Conservation (phyloP, 495 filamentous ascomycete genomes). For the Talaromyces thailandensis region DNA sequence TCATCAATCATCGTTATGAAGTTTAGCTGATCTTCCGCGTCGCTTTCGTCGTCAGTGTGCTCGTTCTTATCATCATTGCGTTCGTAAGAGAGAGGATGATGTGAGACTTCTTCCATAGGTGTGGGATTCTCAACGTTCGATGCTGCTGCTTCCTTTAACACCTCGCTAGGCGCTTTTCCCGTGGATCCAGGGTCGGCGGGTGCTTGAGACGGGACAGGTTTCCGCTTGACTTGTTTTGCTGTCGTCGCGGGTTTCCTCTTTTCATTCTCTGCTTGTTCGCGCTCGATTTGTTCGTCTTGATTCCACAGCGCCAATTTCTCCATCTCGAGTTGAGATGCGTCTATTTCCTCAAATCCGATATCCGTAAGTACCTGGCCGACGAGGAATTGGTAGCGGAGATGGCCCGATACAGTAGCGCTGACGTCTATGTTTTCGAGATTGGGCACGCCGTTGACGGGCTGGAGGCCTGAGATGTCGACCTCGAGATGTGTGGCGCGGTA, state of each 20-base stretch:
- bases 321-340: conserved; percentile 43
- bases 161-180: conserved; percentile 19
- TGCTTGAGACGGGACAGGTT: neutral
- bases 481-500: conserved; percentile 72
- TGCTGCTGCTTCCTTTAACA: conserved; percentile 16
- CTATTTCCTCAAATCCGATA: conserved; percentile 60
- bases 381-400: conserved; percentile 61
- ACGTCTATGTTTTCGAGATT: conserved; percentile 71
- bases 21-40: neutral
- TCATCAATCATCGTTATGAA: conserved; percentile 15
- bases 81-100: conserved; percentile 13
- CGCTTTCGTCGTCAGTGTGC: conserved; percentile 22
- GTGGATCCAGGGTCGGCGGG: neutral
- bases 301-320: conserved; percentile 50
- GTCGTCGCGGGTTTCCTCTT: conserved; percentile 1
- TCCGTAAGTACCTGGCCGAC: conserved; percentile 58
- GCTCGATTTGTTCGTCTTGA: conserved; percentile 43
- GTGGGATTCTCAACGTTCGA: neutral
- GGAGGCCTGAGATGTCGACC: conserved; percentile 66
- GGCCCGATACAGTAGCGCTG: conserved; percentile 62
- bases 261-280: conserved; percentile 40
- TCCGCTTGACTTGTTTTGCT: neutral
- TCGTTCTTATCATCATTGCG: conserved; percentile 23
- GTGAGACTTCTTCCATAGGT: conserved; percentile 13
- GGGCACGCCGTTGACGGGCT: conserved; percentile 52